phyloP scores from a whole-genome alignment of 2,329 filamentous ascomycete species.

The Xylariaceae sp. region DNA sequence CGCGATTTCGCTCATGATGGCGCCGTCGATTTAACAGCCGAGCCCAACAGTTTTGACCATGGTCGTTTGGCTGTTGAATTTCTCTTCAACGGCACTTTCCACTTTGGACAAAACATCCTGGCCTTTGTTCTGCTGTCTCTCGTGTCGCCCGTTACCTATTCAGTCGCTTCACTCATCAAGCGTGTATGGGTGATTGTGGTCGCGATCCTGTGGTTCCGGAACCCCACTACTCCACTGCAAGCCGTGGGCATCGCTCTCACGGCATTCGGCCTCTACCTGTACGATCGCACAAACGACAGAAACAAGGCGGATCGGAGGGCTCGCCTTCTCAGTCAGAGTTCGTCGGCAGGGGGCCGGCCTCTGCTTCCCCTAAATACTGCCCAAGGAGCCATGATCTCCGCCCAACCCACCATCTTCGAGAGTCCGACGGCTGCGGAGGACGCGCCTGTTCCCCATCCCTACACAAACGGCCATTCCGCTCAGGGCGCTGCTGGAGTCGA shows the following conservation, averaged over 20 bases:
- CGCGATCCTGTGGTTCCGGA: conserved; percentile 94
- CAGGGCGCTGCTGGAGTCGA: conserved; percentile 26
- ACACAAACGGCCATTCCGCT: conserved; percentile 38
- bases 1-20: conserved; percentile 75
- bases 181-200: conserved; percentile 94
- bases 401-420: conserved; percentile 29
- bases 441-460: conserved; percentile 29
- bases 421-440: conserved; percentile 26
- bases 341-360: conserved; percentile 33
- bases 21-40: conserved; percentile 53
- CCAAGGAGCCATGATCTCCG: conserved; percentile 26
- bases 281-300: conserved; percentile 84
- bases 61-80: conserved; percentile 75
- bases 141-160: conserved; percentile 94
- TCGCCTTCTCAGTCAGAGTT: conserved; percentile 52
- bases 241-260: conserved; percentile 80
- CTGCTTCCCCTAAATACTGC: conserved; percentile 59
- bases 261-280: conserved; percentile 87
- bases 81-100: conserved; percentile 92
- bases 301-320: conserved; percentile 82
- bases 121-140: conserved; percentile 89
- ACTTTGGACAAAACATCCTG: conserved; percentile 93
- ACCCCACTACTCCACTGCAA: conserved; percentile 74
- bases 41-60: conserved; percentile 65
- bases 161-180: conserved; percentile 91